Base-by-base conservation (phyloP, 2,329 filamentous ascomycete species). In the Aaosphaeria arxii region DNA sequence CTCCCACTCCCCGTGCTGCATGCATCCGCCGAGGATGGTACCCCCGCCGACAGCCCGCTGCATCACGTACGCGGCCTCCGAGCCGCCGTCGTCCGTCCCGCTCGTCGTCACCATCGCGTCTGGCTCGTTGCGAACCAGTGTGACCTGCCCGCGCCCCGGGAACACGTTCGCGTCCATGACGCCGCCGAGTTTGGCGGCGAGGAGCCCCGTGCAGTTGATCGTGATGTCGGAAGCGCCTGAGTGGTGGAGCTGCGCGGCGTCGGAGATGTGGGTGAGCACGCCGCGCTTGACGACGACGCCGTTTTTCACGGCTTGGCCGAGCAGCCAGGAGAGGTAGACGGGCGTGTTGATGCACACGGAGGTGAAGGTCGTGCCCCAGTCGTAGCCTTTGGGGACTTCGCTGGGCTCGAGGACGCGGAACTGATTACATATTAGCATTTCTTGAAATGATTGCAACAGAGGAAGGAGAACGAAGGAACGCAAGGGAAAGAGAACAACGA, bases 331-430 rank as follows among this genome's bases (percentile, higher is more conserved):
- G 2, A 96, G 82, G 71, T 96, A 97, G 49, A 96, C 73, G 39
- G 88, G 83, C 0, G 89, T 89, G 73, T 97, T 96, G 68, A 96
- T 92, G 72, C 91, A 96, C 38, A 96, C 85, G 1, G 88, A 92
- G 6, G 83, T 89, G 69, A 94, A 96, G 47, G 80, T 77, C 44
- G 83, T 88, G 28, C 84, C 91, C 7, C 86, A 87, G 51, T 90
- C 85, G 45, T 86, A 81, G 13, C 81, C 88, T 0, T 74, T 59
- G 0, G 83, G 81, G 1, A 95, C 73, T 56, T 62, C 77, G 7
- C 74, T 69, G 32, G 77, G 67, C 4, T 78, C 64, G 4, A 92
- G 70, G 48, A 83, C 73, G 51, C 82, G 80, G 70, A 85, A 92
- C 78, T 82, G 53, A 17, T n/a, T n/a, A n/a, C n/a, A n/a, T n/a